Evolutionary conservation across 2,329 filamentous ascomycete genomes (phyloP).

Genomic region (Colletotrichum melonis): DNA sequence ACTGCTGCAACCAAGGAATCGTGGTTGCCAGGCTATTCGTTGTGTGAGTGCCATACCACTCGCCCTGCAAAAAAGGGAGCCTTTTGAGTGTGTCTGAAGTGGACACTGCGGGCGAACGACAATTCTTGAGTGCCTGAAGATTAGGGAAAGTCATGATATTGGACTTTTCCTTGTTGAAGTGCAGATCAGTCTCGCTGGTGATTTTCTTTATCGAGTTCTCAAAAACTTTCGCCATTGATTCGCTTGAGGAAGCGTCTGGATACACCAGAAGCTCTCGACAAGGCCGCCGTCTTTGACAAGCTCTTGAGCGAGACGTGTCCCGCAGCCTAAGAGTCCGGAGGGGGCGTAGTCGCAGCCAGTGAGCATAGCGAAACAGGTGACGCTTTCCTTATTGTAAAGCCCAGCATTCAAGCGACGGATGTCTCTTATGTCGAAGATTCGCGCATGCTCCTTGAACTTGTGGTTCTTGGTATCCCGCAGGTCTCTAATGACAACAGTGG

Average conservation of each 20-base stretch:
- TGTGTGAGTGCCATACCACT: not conserved
- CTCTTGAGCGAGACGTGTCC: not conserved
- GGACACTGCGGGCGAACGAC: not conserved
- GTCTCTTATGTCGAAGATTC: constrained; percentile 6
- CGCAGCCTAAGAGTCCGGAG: constrained; percentile 31
- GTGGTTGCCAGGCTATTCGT: not conserved
- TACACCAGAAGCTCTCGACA: constrained; percentile 1
- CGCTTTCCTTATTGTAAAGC: not conserved
- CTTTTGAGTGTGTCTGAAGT: not conserved
- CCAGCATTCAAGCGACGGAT: not conserved
- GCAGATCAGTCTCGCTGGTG: not conserved
- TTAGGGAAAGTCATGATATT: not conserved
- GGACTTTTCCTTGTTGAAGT: not conserved
- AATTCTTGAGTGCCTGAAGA: not conserved
- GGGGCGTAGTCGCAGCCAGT: constrained; percentile 36
- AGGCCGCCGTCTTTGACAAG: not conserved
- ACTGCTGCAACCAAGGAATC: not conserved
- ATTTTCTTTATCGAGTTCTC: no score
- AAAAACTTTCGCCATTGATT: not conserved
- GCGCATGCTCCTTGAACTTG: constrained; percentile 30
- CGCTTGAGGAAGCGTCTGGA: not conserved
- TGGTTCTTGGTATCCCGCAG: constrained; percentile 42
- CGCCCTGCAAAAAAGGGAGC: not conserved
- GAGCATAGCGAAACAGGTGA: not conserved
- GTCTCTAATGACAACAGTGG: constrained; percentile 44